phyloP scores from a whole-genome alignment of 2,329 filamentous ascomycete species.

The Cercospora nicotianae region DNA sequence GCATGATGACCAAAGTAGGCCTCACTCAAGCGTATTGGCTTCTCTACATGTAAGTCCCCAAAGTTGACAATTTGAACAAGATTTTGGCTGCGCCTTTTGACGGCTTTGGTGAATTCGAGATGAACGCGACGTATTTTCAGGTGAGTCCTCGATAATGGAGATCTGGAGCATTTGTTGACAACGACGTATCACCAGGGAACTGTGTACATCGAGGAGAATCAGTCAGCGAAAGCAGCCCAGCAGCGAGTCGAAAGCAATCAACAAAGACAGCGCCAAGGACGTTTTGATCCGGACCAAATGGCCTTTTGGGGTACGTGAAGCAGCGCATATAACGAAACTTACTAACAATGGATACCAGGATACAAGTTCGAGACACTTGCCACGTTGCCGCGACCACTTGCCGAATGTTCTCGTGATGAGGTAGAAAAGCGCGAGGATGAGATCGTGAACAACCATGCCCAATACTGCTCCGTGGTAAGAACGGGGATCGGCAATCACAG shows the following conservation, averaged over 20 bases:
- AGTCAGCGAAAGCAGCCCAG: slow-evolving; percentile 66
- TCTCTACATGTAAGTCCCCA: neutral
- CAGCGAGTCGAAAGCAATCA: slow-evolving; percentile 50
- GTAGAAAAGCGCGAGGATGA: slow-evolving; percentile 74
- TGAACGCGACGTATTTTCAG: slow-evolving; percentile 92
- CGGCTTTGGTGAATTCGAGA: slow-evolving; percentile 83
- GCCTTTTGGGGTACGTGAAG: slow-evolving; percentile 74
- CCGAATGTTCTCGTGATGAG: slow-evolving; percentile 66
- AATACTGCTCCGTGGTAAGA: slow-evolving; percentile 92
- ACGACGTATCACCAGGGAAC: slow-evolving; percentile 22
- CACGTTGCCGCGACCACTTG: slow-evolving; percentile 74
- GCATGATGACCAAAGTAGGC: slow-evolving; percentile 93
- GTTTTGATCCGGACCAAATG: slow-evolving; percentile 75
- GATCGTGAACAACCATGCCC: slow-evolving; percentile 81
- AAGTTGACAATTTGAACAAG: slow-evolving; percentile 46
- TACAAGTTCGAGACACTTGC: slow-evolving; percentile 95
- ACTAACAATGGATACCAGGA: slow-evolving; percentile 51
- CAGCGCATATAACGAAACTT: too few relatives aligned
- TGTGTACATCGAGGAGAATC: slow-evolving; percentile 80
- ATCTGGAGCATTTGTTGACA: slow-evolving; percentile 20
- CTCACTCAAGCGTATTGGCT: neutral
- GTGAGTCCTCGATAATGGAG: slow-evolving; percentile 52
- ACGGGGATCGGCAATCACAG: slow-evolving; percentile 77
- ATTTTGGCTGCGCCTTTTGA: slow-evolving; percentile 85
- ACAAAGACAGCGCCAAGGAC: slow-evolving; percentile 49